Evolutionary conservation across 2,329 filamentous ascomycete genomes (phyloP).

Genomic region (Hypoxylon sp.): DNA sequence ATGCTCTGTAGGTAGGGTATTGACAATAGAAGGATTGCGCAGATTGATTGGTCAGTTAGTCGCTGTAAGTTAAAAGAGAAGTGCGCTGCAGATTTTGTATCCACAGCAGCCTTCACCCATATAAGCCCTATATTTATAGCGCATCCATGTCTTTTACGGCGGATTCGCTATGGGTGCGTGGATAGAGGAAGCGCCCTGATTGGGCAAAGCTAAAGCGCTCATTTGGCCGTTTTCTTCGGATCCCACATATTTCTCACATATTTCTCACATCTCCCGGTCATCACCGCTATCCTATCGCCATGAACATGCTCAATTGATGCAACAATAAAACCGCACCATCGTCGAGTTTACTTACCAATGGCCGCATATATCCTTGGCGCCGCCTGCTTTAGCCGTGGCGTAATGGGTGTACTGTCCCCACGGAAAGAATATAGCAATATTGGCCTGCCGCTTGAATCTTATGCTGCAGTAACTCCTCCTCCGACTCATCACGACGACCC

Average conservation of each 20-base stretch:
- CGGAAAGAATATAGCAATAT: constrained; percentile 29
- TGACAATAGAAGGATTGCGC: no score
- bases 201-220: constrained; percentile 7
- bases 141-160: no score
- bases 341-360: constrained; percentile 4
- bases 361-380: constrained; percentile 32
- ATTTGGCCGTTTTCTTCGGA: background rate
- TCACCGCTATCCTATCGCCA: background rate
- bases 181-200: no score
- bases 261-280: background rate
- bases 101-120: no score
- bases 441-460: constrained; percentile 27
- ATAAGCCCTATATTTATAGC: no score
- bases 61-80: no score
- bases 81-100: no score
- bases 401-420: constrained; percentile 31
- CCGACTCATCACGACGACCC: background rate
- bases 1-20: no score
- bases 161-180: no score
- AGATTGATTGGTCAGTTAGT: no score
- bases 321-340: background rate
- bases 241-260: background rate
- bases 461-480: background rate
- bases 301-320: background rate
- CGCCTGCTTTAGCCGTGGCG: constrained; percentile 30